phyloP scores from a whole-genome alignment of 441 rosid genomes.

The Corymbia citriodora region DNA sequence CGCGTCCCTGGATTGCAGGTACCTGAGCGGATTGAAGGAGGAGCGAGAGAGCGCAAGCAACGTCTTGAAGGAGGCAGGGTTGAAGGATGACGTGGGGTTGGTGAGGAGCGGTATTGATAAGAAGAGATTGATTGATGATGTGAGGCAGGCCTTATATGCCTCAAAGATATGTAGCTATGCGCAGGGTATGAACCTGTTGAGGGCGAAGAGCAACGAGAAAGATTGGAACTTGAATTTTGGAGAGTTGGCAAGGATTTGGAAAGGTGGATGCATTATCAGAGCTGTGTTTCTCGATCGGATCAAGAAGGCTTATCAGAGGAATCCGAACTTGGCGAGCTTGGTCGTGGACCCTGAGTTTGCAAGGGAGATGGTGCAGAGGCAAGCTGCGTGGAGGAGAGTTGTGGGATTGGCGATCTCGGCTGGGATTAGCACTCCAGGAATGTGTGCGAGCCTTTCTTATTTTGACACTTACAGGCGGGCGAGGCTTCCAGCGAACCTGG shows the following conservation, averaged over 20 bases:
- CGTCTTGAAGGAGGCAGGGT: constrained; percentile 65
- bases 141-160: constrained; percentile 85
- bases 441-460: constrained; percentile 92
- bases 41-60: constrained; percentile 66
- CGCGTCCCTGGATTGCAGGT: constrained; percentile 84
- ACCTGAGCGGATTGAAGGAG: constrained; percentile 84
- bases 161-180: constrained; percentile 95
- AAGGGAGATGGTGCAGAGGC: constrained; percentile 94
- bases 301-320: constrained; percentile 87
- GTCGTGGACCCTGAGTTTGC: constrained; percentile 95
- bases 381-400: constrained; percentile 96
- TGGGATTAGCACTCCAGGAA: constrained; percentile 93
- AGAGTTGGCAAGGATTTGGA: constrained; percentile 93
- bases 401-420: constrained; percentile 81
- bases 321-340: constrained; percentile 77
- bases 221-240: constrained; percentile 83
- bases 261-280: constrained; percentile 93
- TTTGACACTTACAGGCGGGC: constrained; percentile 94
- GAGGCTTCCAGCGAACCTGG: constrained; percentile 81
- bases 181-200: constrained; percentile 90
- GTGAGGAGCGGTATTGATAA: constrained; percentile 47
- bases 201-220: constrained; percentile 76
- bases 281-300: constrained; percentile 96
- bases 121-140: constrained; percentile 90
- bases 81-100: constrained; percentile 55